Conservation (phyloP, 768 basidiomycete species). For the Plicaturopsis crispa region DNA sequence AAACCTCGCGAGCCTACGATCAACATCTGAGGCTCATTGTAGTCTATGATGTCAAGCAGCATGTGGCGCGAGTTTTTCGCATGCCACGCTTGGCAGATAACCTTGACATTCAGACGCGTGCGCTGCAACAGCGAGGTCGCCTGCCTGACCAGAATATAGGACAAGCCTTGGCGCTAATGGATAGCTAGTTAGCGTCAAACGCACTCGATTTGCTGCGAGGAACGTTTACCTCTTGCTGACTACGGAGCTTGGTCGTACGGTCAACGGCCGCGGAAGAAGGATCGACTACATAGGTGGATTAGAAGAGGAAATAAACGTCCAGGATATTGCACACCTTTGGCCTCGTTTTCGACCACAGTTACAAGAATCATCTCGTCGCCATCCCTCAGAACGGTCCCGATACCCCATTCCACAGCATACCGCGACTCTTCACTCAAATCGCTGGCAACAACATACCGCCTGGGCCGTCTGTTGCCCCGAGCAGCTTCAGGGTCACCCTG, state of each 20-base stretch:
- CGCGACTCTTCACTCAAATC: conserved; percentile 92
- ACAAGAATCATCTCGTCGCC: conserved; percentile 93
- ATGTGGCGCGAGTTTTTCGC: conserved; percentile 93
- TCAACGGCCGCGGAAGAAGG: conserved; percentile 62
- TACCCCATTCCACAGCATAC: conserved; percentile 97
- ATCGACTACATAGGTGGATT: conserved; percentile 6
- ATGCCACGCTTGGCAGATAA: conserved; percentile 93
- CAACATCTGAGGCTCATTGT: conserved; percentile 81
- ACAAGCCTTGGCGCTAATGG: conserved; percentile 74
- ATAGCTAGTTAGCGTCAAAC: conserved; percentile 4
- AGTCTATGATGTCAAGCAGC: conserved; percentile 86
- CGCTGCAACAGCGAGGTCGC: conserved; percentile 86
- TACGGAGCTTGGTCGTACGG: conserved; percentile 68
- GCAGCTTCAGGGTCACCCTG: conserved; percentile 75
- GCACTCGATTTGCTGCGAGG: not conserved
- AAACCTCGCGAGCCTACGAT: conserved; percentile 94
- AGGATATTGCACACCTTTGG: conserved; percentile 52
- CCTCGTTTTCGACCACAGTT: conserved; percentile 88
- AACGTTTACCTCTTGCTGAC: conserved; percentile 79
- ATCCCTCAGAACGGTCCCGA: conserved; percentile 90
- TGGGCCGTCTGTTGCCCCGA: conserved; percentile 44
- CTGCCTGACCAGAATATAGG: conserved; percentile 85
- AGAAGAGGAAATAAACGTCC: conserved; percentile 1
- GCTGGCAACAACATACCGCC: conserved; percentile 84
- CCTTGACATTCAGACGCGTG: conserved; percentile 78